phyloP scores from a whole-genome alignment of 1,139 yeast species.

The Hyphopichia wangnamkhiaoensis region DNA sequence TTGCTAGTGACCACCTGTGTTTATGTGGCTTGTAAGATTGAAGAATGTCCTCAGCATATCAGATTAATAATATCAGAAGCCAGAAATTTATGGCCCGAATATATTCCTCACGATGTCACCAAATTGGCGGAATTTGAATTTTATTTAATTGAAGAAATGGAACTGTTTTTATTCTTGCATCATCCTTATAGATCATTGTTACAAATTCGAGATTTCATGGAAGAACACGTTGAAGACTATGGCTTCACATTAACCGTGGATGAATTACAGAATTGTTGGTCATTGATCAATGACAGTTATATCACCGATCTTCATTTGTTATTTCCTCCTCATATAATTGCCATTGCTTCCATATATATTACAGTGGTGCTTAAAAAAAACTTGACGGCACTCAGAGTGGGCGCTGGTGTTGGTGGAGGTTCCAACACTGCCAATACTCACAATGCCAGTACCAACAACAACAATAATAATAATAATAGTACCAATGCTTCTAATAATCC shows the following conservation, averaged over 20 bases:
- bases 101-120: slow-evolving; percentile 86
- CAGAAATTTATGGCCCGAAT: slow-evolving; percentile 91
- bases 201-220: slow-evolving; percentile 55
- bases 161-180: slow-evolving; percentile 75
- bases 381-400: slow-evolving; percentile 21
- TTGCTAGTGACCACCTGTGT: slow-evolving; percentile 80
- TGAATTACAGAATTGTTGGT: slow-evolving; percentile 86
- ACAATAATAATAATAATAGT: slow-evolving; percentile 4
- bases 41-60: slow-evolving; percentile 94
- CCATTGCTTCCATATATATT: slow-evolving; percentile 76
- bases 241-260: slow-evolving; percentile 54
- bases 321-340: slow-evolving; percentile 90
- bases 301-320: slow-evolving; percentile 81
- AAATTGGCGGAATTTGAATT: slow-evolving; percentile 97
- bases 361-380: slow-evolving; percentile 61
- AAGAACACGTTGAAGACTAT: slow-evolving; percentile 22
- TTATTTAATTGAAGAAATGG: slow-evolving; percentile 86
- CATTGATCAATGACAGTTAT: slow-evolving; percentile 84
- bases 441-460: not conserved
- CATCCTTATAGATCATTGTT: slow-evolving; percentile 84
- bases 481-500: slow-evolving; percentile 2
- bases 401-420: slow-evolving; percentile 3
- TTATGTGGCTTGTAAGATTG: slow-evolving; percentile 89
- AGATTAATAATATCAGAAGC: slow-evolving; percentile 83
- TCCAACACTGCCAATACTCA: not conserved